Evolutionary conservation across 768 basidiomycete genomes (phyloP).

Genomic region (Suillus subluteus): DNA sequence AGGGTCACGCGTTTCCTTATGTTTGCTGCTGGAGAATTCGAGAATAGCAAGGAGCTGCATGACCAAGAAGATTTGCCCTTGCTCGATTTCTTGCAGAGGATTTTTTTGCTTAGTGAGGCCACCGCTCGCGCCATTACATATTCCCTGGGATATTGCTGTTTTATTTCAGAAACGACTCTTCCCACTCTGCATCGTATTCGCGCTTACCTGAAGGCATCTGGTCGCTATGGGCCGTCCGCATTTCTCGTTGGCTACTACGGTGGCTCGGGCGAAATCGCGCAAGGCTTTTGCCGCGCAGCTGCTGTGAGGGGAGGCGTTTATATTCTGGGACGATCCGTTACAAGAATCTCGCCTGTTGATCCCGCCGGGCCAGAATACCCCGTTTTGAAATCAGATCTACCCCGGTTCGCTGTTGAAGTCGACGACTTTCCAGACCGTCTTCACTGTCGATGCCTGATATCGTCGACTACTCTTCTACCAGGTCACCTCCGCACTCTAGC

Average conservation of each 20-base stretch:
- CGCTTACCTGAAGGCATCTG: constrained; percentile 74
- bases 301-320: constrained; percentile 82
- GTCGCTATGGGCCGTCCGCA: constrained; percentile 85
- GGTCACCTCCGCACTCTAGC: constrained; percentile 26
- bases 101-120: constrained; percentile 63
- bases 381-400: constrained; percentile 8
- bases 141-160: constrained; percentile 74
- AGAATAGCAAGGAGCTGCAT: constrained; percentile 58
- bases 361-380: constrained; percentile 26
- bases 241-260: constrained; percentile 97
- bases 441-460: constrained; percentile 56
- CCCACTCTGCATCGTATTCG: constrained; percentile 72
- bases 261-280: constrained; percentile 87
- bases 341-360: constrained; percentile 34
- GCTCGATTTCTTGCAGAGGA: constrained; percentile 60
- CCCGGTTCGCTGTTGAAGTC: constrained; percentile 50
- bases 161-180: constrained; percentile 62
- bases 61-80: constrained; percentile 62
- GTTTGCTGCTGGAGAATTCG: constrained; percentile 79
- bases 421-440: constrained; percentile 65
- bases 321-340: constrained; percentile 57
- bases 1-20: constrained; percentile 90
- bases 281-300: constrained; percentile 87
- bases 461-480: constrained; percentile 45
- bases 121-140: constrained; percentile 69